phyloP scores from a whole-genome alignment of 2,329 filamentous ascomycete genomes.

The Chaetoscypha palmicola region DNA sequence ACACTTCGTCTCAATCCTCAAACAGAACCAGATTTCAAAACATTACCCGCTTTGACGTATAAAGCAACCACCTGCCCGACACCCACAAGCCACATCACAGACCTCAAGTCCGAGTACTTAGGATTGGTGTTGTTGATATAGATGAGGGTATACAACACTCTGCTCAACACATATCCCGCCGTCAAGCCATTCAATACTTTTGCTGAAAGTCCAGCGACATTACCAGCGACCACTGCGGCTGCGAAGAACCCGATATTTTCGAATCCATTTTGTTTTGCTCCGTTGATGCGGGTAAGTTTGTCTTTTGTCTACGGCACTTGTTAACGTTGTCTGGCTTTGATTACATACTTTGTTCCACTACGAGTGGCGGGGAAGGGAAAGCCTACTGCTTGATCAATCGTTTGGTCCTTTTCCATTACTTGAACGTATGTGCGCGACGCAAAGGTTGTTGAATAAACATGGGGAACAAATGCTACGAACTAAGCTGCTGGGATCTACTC shows the following conservation, averaged over 20 bases:
- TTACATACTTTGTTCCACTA: no score
- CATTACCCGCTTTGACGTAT: not conserved
- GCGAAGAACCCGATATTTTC: slow-evolving; percentile 6
- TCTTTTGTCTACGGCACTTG: slow-evolving; percentile 1
- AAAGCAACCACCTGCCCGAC: slow-evolving; percentile 1
- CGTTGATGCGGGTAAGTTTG: slow-evolving; percentile 1
- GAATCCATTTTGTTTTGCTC: slow-evolving; percentile 6
- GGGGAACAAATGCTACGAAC: slow-evolving; percentile 31
- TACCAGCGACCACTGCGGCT: slow-evolving; percentile 5
- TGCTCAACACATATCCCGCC: slow-evolving; percentile 1
- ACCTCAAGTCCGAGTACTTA: not conserved
- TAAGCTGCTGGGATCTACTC: slow-evolving; percentile 26
- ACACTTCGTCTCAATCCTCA: not conserved
- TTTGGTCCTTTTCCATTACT: slow-evolving; percentile 25
- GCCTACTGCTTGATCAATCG: slow-evolving; percentile 26
- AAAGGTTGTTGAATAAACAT: slow-evolving; percentile 28
- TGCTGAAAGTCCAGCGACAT: slow-evolving; percentile 1
- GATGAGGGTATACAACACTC: not conserved
- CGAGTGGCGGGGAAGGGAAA: not conserved
- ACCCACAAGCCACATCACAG: not conserved
- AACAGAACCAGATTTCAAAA: not conserved
- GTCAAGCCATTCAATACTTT: not conserved
- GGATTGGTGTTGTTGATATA: not conserved
- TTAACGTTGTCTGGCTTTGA: not conserved
- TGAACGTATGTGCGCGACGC: slow-evolving; percentile 22